A percentile compares a stretch with the other conserved stretches of the same genome.
phyloP scores from a whole-genome alignment of 768 basidiomycete genomes.

The Lactarius trivialis region DNA sequence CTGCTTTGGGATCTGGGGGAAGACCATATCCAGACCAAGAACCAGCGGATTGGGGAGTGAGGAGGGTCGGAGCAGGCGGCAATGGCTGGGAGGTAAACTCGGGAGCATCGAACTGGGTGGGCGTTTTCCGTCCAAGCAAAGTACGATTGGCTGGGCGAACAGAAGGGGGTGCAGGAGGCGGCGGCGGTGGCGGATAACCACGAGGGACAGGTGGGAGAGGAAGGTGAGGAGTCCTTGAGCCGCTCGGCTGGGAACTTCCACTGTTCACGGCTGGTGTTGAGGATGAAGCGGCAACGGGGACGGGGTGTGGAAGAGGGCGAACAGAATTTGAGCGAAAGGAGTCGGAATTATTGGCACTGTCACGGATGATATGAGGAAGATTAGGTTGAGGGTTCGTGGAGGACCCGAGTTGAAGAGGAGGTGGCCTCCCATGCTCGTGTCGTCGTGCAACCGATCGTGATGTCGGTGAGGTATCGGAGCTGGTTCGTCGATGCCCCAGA shows the following conservation, averaged over 20 bases:
- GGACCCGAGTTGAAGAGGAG: conserved; percentile 65
- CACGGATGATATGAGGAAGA: conserved; percentile 68
- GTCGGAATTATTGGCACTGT: conserved; percentile 46
- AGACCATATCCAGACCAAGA: conserved; percentile 39
- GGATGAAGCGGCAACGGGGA: conserved; percentile 16
- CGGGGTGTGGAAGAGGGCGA: conserved; percentile 47
- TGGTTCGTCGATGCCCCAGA: conserved; percentile 22
- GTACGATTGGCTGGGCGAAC: conserved; percentile 27
- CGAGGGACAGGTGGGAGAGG: conserved; percentile 68
- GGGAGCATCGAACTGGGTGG: conserved; percentile 48
- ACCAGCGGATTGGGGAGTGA: conserved; percentile 25
- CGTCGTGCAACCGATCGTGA: conserved; percentile 27
- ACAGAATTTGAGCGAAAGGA: conserved; percentile 36
- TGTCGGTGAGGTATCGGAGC: conserved; percentile 20
- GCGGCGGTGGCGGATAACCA: conserved; percentile 41
- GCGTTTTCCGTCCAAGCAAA: conserved; percentile 42
- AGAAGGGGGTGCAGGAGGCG: conserved; percentile 31
- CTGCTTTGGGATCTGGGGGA: conserved; percentile 57
- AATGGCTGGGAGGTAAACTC: conserved; percentile 32
- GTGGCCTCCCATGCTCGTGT: conserved; percentile 58
- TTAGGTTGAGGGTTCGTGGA: conserved; percentile 47
- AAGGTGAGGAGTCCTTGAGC: conserved; percentile 46
- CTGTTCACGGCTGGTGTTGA: conserved; percentile 32
- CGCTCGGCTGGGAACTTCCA: conserved; percentile 31
- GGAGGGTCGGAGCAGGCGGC: conserved; percentile 31